Percentiles rank a stretch among this genome's conserved stretches.
These are phyloP conservation scores for Triticum timopheevii DNA, from an alignment of 176 grass and related monocot genomes.

Conservation along the genomic window DNA sequence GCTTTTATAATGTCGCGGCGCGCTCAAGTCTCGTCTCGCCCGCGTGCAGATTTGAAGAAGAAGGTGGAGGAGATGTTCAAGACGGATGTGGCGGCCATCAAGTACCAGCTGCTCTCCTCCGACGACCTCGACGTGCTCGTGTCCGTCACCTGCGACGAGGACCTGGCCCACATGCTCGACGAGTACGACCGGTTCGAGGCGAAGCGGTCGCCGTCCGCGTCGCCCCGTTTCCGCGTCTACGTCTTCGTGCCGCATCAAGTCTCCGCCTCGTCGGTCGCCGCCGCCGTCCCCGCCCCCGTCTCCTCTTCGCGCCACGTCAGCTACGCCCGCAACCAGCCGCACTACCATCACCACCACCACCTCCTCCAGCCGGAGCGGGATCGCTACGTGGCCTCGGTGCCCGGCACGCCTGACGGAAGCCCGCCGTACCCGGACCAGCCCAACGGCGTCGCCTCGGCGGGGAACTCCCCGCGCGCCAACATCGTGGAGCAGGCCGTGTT, in stretches of 20 bases:
- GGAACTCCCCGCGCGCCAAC: conserved; percentile 57
- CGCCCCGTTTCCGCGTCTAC: conserved; percentile 82
- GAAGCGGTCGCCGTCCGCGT: conserved; percentile 41
- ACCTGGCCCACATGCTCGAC: conserved; percentile 75
- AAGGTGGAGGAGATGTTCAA: conserved; percentile 78
- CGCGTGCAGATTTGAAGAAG: conserved; percentile 75
- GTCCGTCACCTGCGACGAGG: conserved; percentile 76
- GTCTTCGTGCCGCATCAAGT: conserved; percentile 28
- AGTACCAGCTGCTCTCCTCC: conserved; percentile 64
- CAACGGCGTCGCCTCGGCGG: conserved; percentile 33
- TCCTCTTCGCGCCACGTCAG: conserved; percentile 28
- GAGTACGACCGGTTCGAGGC: conserved; percentile 71
- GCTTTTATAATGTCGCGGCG: background rate
- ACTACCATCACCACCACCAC: background rate
- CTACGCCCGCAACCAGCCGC: conserved; percentile 5
- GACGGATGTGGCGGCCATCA: conserved; percentile 58
- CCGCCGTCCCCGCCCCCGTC: background rate
- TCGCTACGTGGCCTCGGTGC: conserved; percentile 36
- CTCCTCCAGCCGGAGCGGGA: conserved; percentile 26
- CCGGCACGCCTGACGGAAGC: conserved; percentile 31
- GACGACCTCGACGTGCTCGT: conserved; percentile 82
- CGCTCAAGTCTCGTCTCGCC: background rate
- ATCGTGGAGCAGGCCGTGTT: background rate
- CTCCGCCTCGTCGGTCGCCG: background rate
- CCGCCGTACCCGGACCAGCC: conserved; percentile 14